phyloP scores from a whole-genome alignment of 345 rosid species.

The Citrus maxima region DNA sequence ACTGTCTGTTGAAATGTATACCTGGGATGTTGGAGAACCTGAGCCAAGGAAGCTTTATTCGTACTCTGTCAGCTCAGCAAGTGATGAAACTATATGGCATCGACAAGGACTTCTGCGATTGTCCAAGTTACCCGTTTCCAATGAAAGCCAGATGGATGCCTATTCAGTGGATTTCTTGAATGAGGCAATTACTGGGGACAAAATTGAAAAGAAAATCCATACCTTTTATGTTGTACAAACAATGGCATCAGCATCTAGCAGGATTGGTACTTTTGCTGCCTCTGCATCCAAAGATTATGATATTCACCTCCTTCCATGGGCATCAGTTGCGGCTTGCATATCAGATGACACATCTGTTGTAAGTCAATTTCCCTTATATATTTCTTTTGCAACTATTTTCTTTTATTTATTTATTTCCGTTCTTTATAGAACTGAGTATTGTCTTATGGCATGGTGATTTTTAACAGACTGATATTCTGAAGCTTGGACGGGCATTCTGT shows the following conservation, averaged over 20 bases:
- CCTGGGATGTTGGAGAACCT: constrained; percentile 64
- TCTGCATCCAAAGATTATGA: constrained; percentile 89
- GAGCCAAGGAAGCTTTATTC: constrained; percentile 75
- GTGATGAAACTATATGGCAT: constrained; percentile 59
- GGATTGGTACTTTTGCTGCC: constrained; percentile 74
- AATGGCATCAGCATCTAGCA: constrained; percentile 75
- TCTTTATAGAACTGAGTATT: constrained; percentile 12
- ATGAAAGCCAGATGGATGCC: constrained; percentile 56
- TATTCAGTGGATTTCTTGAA: constrained; percentile 69
- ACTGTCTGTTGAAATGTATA: constrained; percentile 68
- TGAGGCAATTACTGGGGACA: constrained; percentile 44
- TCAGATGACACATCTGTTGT: constrained; percentile 64
- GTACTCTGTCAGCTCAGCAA: constrained; percentile 44
- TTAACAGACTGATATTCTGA: constrained; percentile 58
- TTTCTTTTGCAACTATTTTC: not conserved
- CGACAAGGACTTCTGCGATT: constrained; percentile 69
- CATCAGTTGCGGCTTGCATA: constrained; percentile 87
- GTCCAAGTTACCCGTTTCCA: constrained; percentile 45
- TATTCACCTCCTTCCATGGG: constrained; percentile 93
- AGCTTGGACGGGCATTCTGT: constrained; percentile 88
- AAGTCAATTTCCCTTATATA: constrained; percentile 14
- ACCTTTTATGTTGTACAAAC: constrained; percentile 75
- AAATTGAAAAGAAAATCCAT: constrained; percentile 50
- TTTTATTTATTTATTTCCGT: not conserved
- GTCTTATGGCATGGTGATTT: constrained; percentile 25